Base-by-base conservation (phyloP, 2,329 filamentous ascomycete genomes). In the Colletotrichum magnum region DNA sequence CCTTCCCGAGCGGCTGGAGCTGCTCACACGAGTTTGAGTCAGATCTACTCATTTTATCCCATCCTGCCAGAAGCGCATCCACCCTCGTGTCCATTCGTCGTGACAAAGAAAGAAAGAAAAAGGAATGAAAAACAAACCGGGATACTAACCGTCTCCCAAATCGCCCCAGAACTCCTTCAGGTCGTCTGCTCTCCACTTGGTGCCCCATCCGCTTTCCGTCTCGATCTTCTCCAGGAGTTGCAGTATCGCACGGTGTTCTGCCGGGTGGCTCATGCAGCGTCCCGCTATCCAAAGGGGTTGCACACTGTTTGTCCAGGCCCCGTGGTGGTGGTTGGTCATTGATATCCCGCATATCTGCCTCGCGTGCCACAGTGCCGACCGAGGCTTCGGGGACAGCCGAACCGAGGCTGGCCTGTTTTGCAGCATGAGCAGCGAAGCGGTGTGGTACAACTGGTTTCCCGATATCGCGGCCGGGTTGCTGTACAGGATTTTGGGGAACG, bases 221-320 rank as follows among this genome's bases (percentile, higher is more conserved):
- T 88, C 86, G 63, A 88, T 88, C 48, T 79, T 81, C 16, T 81
- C 80, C 43, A 88, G 85, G 5, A 86, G 77, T 59, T 81, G 79
- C 10, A 82, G 75, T 15, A 86, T 71, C 18, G 79, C 71, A 13
- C 77, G 67, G 58, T 83, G 83, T 66, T 86, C 82, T 5, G 79
- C 77, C 24, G 77, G 79, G 75, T 90, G 87, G 65, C 84, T 88
- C 54, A 89, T 80, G 1, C 88, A 76, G 51, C 83, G 81, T 1
- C 86, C 88, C 1, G 88, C 87, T 18, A 89, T 80, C 84, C 85
- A 89, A 0, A 89, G 78, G 2, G 87, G 87, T 70, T 89, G 87
- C 9, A 89, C 86, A 5, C 86, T 85, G 73, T 89, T 89, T 71
- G 86, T 89, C 53, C 88, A 74, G 70, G 85, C 87, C 4, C 87